These are phyloP conservation scores for Tetrahymena thermophila DNA, from an alignment of 73 alveolate species.

Conservation along the genomic window DNA sequence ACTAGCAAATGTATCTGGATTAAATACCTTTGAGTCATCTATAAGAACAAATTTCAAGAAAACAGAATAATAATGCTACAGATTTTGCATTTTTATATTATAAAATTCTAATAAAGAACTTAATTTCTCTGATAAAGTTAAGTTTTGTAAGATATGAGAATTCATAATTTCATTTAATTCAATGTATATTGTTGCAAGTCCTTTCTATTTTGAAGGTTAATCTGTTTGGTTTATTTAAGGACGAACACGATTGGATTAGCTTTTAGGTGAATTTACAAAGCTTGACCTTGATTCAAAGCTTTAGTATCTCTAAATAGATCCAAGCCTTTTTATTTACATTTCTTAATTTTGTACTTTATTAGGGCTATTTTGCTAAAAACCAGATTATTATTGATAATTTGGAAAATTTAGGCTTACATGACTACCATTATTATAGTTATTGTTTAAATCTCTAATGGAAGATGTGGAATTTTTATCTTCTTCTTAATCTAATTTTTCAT, in stretches of 20 bases:
- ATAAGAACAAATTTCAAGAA: not conserved
- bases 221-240: not conserved
- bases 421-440: not conserved
- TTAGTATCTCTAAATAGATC: not conserved
- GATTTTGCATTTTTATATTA: not conserved
- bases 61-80: not conserved
- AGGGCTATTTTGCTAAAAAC: not conserved
- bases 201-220: not conserved
- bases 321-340: not conserved
- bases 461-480: not conserved
- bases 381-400: too few species aligned
- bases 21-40: not conserved
- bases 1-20: not conserved
- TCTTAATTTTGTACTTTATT: not conserved
- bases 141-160: not conserved
- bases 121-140: not conserved
- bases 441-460: not conserved
- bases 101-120: not conserved
- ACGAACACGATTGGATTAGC: not conserved
- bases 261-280: not conserved
- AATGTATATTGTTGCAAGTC: not conserved
- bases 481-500: not conserved
- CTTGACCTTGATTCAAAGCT: not conserved
- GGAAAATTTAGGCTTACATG: too few species aligned
- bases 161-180: not conserved